Conservation (phyloP, 2,329 filamentous ascomycete genomes). For the Pyricularia sp. region DNA sequence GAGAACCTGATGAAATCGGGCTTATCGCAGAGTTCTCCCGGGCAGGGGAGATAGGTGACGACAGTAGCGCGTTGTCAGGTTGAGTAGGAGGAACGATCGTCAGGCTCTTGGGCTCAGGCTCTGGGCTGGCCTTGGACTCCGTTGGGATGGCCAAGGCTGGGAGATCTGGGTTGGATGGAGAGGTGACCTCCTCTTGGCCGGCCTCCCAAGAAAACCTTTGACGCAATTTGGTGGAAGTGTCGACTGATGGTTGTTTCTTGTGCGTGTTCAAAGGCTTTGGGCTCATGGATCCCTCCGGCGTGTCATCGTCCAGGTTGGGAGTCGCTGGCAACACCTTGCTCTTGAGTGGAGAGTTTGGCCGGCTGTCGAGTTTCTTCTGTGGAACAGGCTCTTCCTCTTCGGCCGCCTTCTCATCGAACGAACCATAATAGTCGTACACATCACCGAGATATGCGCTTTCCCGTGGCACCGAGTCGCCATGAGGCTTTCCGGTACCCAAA, state of each 20-base stretch:
- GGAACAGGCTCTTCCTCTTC: background rate
- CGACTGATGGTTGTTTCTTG: background rate
- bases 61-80: background rate
- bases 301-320: background rate
- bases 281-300: constrained; percentile 1
- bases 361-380: background rate
- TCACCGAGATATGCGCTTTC: constrained; percentile 56
- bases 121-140: background rate
- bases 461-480: constrained; percentile 15
- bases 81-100: background rate
- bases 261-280: constrained; percentile 2
- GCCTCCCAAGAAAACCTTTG: constrained; percentile 35
- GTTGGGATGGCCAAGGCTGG: background rate
- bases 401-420: constrained; percentile 31
- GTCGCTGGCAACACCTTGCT: background rate
- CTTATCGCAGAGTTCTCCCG: background rate
- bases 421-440: constrained; percentile 58
- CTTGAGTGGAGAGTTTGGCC: background rate
- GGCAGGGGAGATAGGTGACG: background rate
- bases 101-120: constrained; percentile 5
- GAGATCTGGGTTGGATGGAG: constrained; percentile 4
- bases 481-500: background rate
- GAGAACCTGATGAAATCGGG: background rate
- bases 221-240: constrained; percentile 5
- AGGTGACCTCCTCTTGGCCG: constrained; percentile 14